Evolutionary conservation across 1,284 basidiomycete species (phyloP).

Genomic region (Exsudoporus floridanus): DNA sequence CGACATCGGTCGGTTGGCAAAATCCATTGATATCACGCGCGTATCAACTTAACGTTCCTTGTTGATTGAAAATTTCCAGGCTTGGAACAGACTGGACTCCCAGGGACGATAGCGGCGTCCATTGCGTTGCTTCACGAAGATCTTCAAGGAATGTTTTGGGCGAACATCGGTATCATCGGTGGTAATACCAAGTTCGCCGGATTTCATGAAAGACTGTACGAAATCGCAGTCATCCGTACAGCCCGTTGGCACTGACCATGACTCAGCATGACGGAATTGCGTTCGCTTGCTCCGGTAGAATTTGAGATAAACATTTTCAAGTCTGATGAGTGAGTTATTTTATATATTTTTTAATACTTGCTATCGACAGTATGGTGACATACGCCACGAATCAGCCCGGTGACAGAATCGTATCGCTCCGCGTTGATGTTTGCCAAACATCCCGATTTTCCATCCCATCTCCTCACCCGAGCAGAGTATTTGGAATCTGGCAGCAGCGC

Average conservation of each 20-base stretch:
- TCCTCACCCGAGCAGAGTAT: conserved; percentile 79
- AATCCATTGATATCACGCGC: conserved; percentile 7
- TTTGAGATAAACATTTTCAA: conserved; percentile 72
- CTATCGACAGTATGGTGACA: conserved; percentile 7
- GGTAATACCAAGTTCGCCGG: conserved; percentile 78
- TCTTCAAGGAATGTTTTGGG: conserved; percentile 90
- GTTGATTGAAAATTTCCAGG: conserved; percentile 46
- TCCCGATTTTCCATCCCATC: conserved; percentile 49
- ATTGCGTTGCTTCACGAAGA: conserved; percentile 76
- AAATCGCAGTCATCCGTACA: conserved; percentile 18
- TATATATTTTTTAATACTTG: background rate
- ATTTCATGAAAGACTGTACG: conserved; percentile 74
- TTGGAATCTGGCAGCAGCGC: conserved; percentile 76
- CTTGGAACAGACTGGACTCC: conserved; percentile 77
- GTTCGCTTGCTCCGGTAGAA: conserved; percentile 75
- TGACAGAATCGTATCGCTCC: conserved; percentile 69
- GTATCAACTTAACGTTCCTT: conserved; percentile 6
- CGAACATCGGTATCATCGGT: conserved; percentile 87
- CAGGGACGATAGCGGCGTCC: conserved; percentile 71
- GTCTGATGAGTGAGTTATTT: conserved; percentile 63
- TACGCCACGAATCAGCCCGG: conserved; percentile 51
- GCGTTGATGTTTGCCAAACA: conserved; percentile 60
- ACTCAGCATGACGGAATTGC: conserved; percentile 64
- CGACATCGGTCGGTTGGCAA: conserved; percentile 69
- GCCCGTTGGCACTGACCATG: conserved; percentile 13